These are phyloP conservation scores for Penicillium carneum DNA, from an alignment of 2,329 filamentous ascomycete species.

Conservation along the genomic window DNA sequence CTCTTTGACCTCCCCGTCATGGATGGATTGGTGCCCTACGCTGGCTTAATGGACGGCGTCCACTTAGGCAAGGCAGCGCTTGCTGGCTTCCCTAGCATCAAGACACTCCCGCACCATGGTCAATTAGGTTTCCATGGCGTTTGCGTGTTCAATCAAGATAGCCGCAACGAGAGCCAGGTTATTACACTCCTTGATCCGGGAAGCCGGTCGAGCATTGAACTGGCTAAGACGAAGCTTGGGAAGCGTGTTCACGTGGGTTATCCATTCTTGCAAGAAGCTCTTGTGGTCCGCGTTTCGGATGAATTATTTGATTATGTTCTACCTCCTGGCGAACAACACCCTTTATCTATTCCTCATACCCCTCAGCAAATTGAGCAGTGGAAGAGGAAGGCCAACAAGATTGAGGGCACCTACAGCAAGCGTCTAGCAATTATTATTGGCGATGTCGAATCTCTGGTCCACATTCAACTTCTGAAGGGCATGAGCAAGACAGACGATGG, in stretches of 20 bases:
- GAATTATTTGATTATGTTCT: slow-evolving; percentile 89
- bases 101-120: slow-evolving; percentile 83
- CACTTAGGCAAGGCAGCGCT: slow-evolving; percentile 83
- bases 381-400: slow-evolving; percentile 79
- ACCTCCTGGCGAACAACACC: slow-evolving; percentile 68
- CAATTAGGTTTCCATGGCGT: slow-evolving; percentile 86
- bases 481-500: slow-evolving; percentile 89
- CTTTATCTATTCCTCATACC: slow-evolving; percentile 73
- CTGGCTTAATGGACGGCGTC: slow-evolving; percentile 82
- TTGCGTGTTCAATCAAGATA: slow-evolving; percentile 93
- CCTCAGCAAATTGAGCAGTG: slow-evolving; percentile 81
- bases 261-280: slow-evolving; percentile 92
- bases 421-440: slow-evolving; percentile 87
- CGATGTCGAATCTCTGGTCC: slow-evolving; percentile 83
- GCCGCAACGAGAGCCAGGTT: slow-evolving; percentile 94
- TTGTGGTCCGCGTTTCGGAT: slow-evolving; percentile 86
- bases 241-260: slow-evolving; percentile 90
- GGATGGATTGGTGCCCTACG: slow-evolving; percentile 84
- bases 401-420: slow-evolving; percentile 89
- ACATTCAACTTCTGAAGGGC: slow-evolving; percentile 93
- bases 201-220: slow-evolving; percentile 70
- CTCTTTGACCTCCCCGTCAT: slow-evolving; percentile 93
- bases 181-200: slow-evolving; percentile 82
- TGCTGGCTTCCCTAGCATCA: slow-evolving; percentile 90
- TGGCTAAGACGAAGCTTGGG: slow-evolving; percentile 80